Evolutionary conservation across 768 basidiomycete genomes (phyloP).

Genomic region (Pleurotus eryngii): DNA sequence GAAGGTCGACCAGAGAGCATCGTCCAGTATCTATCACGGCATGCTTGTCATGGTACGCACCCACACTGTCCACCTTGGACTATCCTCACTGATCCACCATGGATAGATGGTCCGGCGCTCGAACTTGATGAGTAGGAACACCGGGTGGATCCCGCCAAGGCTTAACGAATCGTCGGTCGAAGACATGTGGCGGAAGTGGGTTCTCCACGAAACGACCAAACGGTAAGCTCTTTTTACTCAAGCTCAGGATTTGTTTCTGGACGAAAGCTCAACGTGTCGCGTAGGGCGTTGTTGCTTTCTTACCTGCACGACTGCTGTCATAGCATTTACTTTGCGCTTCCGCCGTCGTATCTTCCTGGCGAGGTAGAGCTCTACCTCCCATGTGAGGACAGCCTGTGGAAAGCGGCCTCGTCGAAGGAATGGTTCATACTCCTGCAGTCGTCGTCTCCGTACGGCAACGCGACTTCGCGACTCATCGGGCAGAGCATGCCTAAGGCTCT

Average conservation of each 20-base stretch:
- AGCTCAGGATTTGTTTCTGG: not conserved
- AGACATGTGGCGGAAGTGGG: constrained; percentile 56
- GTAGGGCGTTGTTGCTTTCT: constrained; percentile 43
- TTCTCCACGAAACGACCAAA: constrained; percentile 52
- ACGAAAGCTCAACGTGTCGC: constrained; percentile 8
- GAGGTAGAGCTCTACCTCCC: constrained; percentile 54
- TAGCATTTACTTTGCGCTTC: constrained; percentile 50
- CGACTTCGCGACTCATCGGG: constrained; percentile 32
- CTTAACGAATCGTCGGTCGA: constrained; percentile 35
- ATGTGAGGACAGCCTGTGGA: constrained; percentile 55
- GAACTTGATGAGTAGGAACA: constrained; percentile 40
- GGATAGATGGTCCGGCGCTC: constrained; percentile 44
- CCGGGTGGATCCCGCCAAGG: constrained; percentile 43
- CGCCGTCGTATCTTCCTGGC: constrained; percentile 42
- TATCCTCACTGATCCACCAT: not conserved
- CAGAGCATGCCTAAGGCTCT: constrained; percentile 36
- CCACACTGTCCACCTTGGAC: not conserved
- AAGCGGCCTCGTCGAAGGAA: constrained; percentile 39
- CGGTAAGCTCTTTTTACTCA: constrained; percentile 47
- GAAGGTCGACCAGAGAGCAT: constrained; percentile 42
- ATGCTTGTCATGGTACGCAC: constrained; percentile 56
- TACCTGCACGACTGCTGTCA: constrained; percentile 59
- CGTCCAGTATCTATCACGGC: constrained; percentile 53
- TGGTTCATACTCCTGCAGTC: constrained; percentile 43
- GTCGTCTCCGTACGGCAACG: constrained; percentile 39